phyloP scores from a whole-genome alignment of 2,329 filamentous ascomycete genomes.

The Colletotrichum sp. region DNA sequence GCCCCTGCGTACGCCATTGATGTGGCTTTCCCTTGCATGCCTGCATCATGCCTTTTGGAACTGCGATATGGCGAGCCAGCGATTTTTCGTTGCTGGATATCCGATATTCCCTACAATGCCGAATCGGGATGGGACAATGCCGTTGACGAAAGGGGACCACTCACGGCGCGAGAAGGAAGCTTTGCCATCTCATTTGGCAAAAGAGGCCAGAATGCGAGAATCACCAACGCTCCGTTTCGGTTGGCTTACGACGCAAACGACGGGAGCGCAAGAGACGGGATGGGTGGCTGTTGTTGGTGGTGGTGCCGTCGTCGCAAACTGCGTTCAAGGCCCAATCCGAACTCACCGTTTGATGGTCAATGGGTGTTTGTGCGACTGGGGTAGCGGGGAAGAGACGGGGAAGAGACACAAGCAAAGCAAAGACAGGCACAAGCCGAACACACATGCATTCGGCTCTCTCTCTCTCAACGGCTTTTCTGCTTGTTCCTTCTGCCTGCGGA shows the following conservation, averaged over 20 bases:
- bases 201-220: not conserved
- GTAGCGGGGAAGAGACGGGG: not conserved
- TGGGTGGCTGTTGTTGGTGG: not conserved
- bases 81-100: not conserved
- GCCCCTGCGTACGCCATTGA: not conserved
- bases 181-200: conserved; percentile 3
- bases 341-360: not conserved
- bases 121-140: not conserved
- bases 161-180: not conserved
- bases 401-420: not conserved
- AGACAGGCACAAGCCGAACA: not conserved
- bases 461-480: not conserved
- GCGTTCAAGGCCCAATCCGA: conserved; percentile 13
- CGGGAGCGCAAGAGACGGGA: not conserved
- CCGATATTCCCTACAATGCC: not conserved
- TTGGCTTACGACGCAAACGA: conserved; percentile 16
- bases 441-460: not conserved
- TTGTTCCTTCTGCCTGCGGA: not conserved
- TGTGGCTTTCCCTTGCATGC: not conserved
- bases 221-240: not conserved
- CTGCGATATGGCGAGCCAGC: not conserved
- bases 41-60: not conserved
- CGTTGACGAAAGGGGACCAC: conserved; percentile 7
- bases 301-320: not conserved
- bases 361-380: not conserved